Evolutionary conservation across 495 filamentous ascomycete genomes (phyloP), one percentile per base, ranked within the genome.

Genomic region (Hypoxylon intermedium): DNA sequence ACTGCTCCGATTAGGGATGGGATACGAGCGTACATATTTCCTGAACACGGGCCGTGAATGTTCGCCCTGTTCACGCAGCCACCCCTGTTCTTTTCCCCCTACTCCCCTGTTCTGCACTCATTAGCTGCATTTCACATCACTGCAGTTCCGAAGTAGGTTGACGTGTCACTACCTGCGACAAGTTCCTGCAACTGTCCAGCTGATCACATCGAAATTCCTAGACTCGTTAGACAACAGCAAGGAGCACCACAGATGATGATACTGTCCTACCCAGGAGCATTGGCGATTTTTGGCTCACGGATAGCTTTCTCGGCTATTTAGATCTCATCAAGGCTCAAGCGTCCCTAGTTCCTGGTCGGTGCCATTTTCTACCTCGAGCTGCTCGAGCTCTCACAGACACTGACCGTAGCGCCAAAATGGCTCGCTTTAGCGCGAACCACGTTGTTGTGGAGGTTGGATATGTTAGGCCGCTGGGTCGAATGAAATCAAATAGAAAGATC

Each of bases 371-470:
- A 41, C 33, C 48, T 40, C 37, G n/a, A 53, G 13, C 36, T 45
- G n/a, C n/a, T n/a, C n/a, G n/a, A n/a, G n/a, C n/a, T 15, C 36
- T 6, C 38, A 41, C 45, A 65, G n/a, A 55, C 54, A 21, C 42
- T 23, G 38, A 31, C 23, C 31, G 50, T 65, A 44, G 61, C 61
- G 54, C 50, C 55, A 49, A 54, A 45, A 54, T 58, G 61, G 61
- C 55, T 46, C 61, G 50, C 61, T 26, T 50, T 65, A 65, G 61
- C 40, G 55, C 23, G 55, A 59, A 59, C 61, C 61, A 59, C 54
- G 51, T 59, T 54, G 53, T 48, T 33, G 47, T 40, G 20, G 43
- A 57, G 23, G 44, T n/a, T 59, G 54, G 59, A 53, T 45, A 34
- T 30, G 21, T 45, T 37, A 24, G 38, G 51, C 46, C 41, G 38